These are phyloP conservation scores for Aphanomyces astaci DNA, from an alignment of 352 stramenopile genomes.

Conservation along the genomic window DNA sequence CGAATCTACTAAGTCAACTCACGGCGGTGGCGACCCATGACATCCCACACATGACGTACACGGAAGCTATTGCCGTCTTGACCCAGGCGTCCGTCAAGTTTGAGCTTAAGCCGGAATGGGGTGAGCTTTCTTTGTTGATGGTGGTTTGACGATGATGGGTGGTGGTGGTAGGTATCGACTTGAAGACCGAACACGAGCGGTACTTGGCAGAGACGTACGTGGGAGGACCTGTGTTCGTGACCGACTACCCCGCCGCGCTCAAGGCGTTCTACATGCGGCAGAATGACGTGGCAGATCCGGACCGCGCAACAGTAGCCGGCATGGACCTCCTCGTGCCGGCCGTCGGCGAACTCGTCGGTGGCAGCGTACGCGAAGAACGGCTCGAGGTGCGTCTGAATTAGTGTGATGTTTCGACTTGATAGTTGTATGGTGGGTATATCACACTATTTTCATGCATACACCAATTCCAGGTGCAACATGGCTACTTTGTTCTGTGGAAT, in stretches of 20 bases:
- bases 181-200: constrained; percentile 96
- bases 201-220: constrained; percentile 88
- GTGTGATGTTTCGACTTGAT: no score
- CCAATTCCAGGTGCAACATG: no score
- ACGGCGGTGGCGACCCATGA: constrained; percentile 63
- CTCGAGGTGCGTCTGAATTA: constrained; percentile 75
- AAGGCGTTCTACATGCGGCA: constrained; percentile 99
- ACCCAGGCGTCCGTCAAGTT: constrained; percentile 79
- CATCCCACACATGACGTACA: constrained; percentile 93
- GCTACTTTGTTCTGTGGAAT: no score
- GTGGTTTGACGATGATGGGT: constrained; percentile 39
- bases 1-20: constrained; percentile 73
- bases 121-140: constrained; percentile 77
- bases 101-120: constrained; percentile 83
- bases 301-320: constrained; percentile 92
- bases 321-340: constrained; percentile 97
- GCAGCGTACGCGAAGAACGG: constrained; percentile 93
- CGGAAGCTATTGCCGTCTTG: constrained; percentile 90
- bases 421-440: no score
- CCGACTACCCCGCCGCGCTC: constrained; percentile 96
- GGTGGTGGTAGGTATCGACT: constrained; percentile 87
- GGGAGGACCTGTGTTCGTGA: constrained; percentile 90
- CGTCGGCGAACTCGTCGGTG: constrained; percentile 95
- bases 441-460: no score
- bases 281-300: constrained; percentile 70